These are phyloP conservation scores for Acanthochlamys bracteata DNA, from an alignment of 106 monocot genomes.

Conservation along the genomic window DNA sequence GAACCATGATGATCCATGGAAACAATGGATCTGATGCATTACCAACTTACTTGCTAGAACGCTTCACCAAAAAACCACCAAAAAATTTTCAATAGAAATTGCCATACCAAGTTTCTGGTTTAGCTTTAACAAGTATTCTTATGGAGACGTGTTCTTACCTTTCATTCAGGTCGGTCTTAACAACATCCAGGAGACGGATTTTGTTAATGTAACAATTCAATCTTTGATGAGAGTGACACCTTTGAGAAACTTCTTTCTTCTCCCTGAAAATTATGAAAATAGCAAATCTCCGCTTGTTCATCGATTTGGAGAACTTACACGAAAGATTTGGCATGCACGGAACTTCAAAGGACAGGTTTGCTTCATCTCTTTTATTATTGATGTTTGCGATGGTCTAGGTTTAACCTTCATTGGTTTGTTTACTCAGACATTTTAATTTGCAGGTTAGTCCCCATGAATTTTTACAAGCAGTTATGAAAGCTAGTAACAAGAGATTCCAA, in stretches of 20 bases:
- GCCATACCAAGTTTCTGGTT: background rate
- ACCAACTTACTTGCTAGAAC: too few relatives aligned
- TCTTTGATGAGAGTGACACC: constrained; percentile 96
- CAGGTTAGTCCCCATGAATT: constrained; percentile 99
- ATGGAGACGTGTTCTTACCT: background rate
- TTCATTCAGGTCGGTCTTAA: constrained; percentile 87
- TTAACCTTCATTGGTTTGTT: background rate
- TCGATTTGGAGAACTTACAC: constrained; percentile 87
- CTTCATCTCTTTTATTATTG: background rate
- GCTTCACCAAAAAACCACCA: too few relatives aligned
- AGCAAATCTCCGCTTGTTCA: constrained; percentile 91
- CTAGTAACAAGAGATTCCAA: constrained; percentile 83
- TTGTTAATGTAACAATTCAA: constrained; percentile 97
- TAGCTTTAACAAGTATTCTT: background rate
- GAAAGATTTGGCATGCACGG: constrained; percentile 95
- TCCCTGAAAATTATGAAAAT: constrained; percentile 87
- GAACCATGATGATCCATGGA: background rate
- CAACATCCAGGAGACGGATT: constrained; percentile 99
- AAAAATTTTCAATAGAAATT: too few relatives aligned
- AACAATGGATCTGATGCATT: background rate
- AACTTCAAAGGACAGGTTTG: constrained; percentile 99
- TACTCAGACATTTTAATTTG: constrained; percentile 9
- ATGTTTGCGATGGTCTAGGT: background rate
- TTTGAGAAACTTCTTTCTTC: constrained; percentile 90
- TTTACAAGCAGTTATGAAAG: constrained; percentile 98